Evolutionary conservation across 2,329 filamentous ascomycete genomes (phyloP).

Genomic region (Bisporella sp.): DNA sequence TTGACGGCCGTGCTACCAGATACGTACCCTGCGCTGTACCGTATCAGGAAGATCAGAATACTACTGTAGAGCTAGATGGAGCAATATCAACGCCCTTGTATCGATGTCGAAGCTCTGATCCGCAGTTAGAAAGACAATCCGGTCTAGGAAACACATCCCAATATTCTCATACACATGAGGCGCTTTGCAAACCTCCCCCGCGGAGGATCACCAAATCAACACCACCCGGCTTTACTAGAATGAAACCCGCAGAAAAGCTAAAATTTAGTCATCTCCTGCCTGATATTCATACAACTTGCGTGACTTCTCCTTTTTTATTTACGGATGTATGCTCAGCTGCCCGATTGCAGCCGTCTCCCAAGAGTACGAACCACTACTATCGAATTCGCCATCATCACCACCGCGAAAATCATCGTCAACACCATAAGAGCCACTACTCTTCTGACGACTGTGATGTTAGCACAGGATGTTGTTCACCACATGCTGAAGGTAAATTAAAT

Average conservation of each 20-base stretch:
- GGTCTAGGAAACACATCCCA: not conserved
- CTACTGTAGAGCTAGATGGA: not conserved
- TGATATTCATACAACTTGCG: too few relatives aligned
- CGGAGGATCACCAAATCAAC: too few relatives aligned
- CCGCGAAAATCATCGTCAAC: not conserved
- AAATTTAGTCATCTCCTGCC: too few relatives aligned
- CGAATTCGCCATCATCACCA: not conserved
- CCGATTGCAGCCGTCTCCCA: not conserved
- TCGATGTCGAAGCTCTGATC: not conserved
- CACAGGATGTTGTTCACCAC: constrained; percentile 14
- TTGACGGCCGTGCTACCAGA: too few relatives aligned
- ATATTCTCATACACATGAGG: too few relatives aligned
- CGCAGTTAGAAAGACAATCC: not conserved
- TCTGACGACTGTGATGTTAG: constrained; percentile 10
- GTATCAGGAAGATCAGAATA: too few relatives aligned
- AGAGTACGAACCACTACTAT: not conserved
- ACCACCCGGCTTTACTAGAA: too few relatives aligned
- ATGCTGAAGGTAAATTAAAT: constrained; percentile 3
- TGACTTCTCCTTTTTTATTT: too few relatives aligned
- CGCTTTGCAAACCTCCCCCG: too few relatives aligned
- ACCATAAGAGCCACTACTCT: constrained; percentile 4
- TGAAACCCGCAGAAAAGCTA: too few relatives aligned
- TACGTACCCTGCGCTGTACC: too few relatives aligned
- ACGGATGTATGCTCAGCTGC: too few relatives aligned
- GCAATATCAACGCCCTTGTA: constrained; percentile 1